A percentile compares a stretch with the other conserved stretches of the same genome.
These are phyloP conservation scores for Pyricularia sp. DNA, from an alignment of 2,329 filamentous ascomycete genomes.

Conservation along the genomic window DNA sequence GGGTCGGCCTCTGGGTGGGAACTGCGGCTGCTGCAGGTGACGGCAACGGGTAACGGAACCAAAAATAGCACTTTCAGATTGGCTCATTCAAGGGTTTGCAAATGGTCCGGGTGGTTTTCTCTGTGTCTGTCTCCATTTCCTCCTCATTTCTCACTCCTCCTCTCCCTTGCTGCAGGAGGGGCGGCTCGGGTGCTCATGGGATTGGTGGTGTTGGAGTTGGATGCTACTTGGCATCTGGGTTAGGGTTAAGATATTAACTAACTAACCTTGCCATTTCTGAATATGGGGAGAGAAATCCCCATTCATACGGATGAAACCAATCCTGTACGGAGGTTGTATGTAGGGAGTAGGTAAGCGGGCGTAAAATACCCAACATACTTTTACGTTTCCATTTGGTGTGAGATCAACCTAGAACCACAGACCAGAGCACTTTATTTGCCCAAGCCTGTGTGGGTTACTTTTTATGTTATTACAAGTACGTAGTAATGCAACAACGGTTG, in stretches of 20 bases:
- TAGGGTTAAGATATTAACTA: background rate
- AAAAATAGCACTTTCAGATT: background rate
- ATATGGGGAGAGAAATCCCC: too few relatives aligned
- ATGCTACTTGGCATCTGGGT: background rate
- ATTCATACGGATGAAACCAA: too few relatives aligned
- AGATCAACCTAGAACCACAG: background rate
- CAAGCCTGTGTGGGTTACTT: background rate
- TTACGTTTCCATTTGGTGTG: too few relatives aligned
- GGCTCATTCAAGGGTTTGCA: background rate
- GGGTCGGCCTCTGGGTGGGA: background rate
- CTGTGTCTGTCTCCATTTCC: background rate
- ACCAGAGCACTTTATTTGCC: background rate
- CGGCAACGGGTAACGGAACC: background rate
- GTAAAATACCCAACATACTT: too few relatives aligned
- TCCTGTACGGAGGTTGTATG: too few relatives aligned
- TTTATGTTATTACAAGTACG: background rate
- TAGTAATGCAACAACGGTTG: background rate
- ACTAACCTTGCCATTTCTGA: background rate
- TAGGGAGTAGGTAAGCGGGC: too few relatives aligned
- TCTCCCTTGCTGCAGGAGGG: background rate
- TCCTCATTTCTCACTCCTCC: background rate
- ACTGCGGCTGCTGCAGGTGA: background rate
- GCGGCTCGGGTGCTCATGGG: background rate
- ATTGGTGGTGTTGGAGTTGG: background rate
- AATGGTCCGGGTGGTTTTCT: background rate